phyloP scores from a whole-genome alignment of 768 basidiomycete genomes.

The Cystobasidium tubakii region DNA sequence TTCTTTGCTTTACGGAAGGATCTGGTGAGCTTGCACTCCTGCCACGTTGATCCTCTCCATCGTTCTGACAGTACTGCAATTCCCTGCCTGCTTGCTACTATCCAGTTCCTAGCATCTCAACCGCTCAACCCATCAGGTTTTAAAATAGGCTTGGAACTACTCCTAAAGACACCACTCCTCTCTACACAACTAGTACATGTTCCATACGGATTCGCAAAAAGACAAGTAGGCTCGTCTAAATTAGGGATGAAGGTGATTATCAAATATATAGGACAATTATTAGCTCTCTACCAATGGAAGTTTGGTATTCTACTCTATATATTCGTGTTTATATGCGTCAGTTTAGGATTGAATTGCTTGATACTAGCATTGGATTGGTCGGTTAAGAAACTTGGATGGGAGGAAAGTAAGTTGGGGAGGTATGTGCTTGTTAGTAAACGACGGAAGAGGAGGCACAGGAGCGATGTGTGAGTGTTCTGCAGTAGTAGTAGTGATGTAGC shows the following conservation, averaged over 20 bases:
- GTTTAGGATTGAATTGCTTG: background rate
- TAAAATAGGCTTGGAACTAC: slow-evolving; percentile 47
- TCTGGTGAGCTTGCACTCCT: slow-evolving; percentile 37
- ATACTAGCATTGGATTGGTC: background rate
- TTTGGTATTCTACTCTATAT: slow-evolving; percentile 40
- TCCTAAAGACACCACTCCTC: slow-evolving; percentile 44
- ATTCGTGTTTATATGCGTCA: slow-evolving; percentile 27
- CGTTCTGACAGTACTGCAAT: background rate
- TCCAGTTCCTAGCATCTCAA: slow-evolving; percentile 42
- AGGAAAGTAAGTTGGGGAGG: background rate
- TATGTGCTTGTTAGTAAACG: background rate
- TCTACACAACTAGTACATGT: slow-evolving; percentile 38
- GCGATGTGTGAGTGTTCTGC: slow-evolving; percentile 16
- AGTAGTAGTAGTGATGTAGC: background rate
- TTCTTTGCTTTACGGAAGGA: slow-evolving; percentile 46
- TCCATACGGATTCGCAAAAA: slow-evolving; percentile 45
- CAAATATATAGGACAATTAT: slow-evolving; percentile 46
- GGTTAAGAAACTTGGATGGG: background rate
- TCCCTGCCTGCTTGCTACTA: background rate
- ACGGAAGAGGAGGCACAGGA: slow-evolving; percentile 20
- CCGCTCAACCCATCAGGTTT: slow-evolving; percentile 47
- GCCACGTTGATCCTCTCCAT: background rate
- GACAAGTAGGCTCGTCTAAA: slow-evolving; percentile 44
- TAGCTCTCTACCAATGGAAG: slow-evolving; percentile 44
- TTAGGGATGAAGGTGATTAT: slow-evolving; percentile 46